These are phyloP conservation scores for Nepenthes mirabilis DNA, from an alignment of 148 eudicot species.

Conservation along the genomic window DNA sequence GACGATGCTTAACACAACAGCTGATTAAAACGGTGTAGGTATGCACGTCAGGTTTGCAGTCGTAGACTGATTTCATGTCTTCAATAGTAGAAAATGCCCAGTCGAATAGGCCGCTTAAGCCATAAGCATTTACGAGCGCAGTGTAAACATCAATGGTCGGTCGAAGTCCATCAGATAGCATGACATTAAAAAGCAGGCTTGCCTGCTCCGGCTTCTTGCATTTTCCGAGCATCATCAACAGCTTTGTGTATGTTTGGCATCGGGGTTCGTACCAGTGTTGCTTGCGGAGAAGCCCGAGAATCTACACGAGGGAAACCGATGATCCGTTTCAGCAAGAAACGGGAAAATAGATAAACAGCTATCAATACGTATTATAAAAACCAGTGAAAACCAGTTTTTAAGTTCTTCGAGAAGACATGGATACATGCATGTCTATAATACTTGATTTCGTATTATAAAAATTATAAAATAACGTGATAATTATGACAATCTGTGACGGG, in stretches of 20 bases:
- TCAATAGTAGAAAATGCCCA: slow-evolving; percentile 46
- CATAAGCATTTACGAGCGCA: slow-evolving; percentile 67
- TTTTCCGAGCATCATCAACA: slow-evolving; percentile 79
- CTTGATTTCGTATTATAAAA: too few species aligned
- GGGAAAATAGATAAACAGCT: too few species aligned
- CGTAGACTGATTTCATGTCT: slow-evolving; percentile 51
- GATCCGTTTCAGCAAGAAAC: too few species aligned
- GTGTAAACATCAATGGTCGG: slow-evolving; percentile 70
- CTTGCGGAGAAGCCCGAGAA: slow-evolving; percentile 72
- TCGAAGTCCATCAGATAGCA: slow-evolving; percentile 60
- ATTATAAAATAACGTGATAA: too few species aligned
- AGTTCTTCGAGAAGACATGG: too few species aligned
- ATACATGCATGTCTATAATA: too few species aligned
- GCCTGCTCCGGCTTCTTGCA: slow-evolving; percentile 70
- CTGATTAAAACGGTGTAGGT: slow-evolving; percentile 66
- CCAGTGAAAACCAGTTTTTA: too few species aligned
- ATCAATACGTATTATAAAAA: too few species aligned
- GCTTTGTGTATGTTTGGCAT: slow-evolving; percentile 64
- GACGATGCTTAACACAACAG: slow-evolving; percentile 42
- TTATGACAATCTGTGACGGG: too few species aligned
- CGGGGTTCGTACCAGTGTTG: slow-evolving; percentile 86
- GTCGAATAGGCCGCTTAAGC: slow-evolving; percentile 53
- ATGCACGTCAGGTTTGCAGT: slow-evolving; percentile 77
- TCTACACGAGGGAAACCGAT: slow-evolving; percentile 17
- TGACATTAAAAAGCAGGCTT: slow-evolving; percentile 48